Conservation (phyloP, 768 basidiomycete species). For the Dacryopinax spathularia region DNA sequence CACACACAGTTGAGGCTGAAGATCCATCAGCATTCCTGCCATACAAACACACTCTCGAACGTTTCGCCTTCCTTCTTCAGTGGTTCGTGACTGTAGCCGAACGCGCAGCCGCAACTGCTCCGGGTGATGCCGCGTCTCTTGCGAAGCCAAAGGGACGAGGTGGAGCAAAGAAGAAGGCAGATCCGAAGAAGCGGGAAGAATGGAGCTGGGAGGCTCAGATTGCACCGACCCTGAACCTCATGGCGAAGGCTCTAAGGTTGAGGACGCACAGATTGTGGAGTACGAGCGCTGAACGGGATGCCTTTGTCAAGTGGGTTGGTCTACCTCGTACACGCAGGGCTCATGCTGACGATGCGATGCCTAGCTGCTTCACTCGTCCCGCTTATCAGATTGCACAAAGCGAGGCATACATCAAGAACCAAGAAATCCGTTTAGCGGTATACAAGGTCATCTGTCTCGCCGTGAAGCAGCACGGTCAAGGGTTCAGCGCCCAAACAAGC, state of each 20-base stretch:
- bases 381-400: slow-evolving; percentile 76
- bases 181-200: slow-evolving; percentile 10
- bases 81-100: slow-evolving; percentile 82
- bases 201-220: slow-evolving; percentile 78
- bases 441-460: slow-evolving; percentile 84
- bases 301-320: slow-evolving; percentile 59
- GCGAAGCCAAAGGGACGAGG: slow-evolving; percentile 19
- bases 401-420: slow-evolving; percentile 74
- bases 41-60: slow-evolving; percentile 69
- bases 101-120: slow-evolving; percentile 46
- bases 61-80: slow-evolving; percentile 80
- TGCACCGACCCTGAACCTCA: slow-evolving; percentile 48
- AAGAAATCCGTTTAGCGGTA: slow-evolving; percentile 53
- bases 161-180: slow-evolving; percentile 25
- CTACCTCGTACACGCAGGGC: neutral
- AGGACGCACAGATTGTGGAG: slow-evolving; percentile 77
- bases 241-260: slow-evolving; percentile 55
- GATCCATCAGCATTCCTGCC: slow-evolving; percentile 43
- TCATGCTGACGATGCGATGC: neutral
- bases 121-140: slow-evolving; percentile 32
- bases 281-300: slow-evolving; percentile 70
- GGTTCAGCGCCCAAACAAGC: slow-evolving; percentile 68
- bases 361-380: slow-evolving; percentile 73
- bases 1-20: slow-evolving; percentile 47
- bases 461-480: slow-evolving; percentile 80